Conservation (phyloP, 345 rosid genomes). For the Gossypium sturtianum region DNA sequence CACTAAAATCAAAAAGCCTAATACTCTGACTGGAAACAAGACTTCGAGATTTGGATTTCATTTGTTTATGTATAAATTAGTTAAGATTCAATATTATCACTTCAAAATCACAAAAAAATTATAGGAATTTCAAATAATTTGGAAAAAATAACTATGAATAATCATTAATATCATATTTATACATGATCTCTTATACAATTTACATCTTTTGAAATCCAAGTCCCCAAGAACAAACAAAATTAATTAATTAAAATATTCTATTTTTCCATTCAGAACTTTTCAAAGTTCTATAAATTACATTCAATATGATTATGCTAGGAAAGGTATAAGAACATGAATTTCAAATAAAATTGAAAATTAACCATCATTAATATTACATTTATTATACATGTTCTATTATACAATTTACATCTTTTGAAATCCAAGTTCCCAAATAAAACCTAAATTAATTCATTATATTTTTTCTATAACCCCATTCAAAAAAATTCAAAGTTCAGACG, state of each 20-base stretch:
- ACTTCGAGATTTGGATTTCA: background rate
- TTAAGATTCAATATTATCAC: background rate
- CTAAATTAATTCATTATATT: background rate
- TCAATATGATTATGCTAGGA: background rate
- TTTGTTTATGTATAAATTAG: background rate
- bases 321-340: background rate
- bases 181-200: background rate
- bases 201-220: background rate
- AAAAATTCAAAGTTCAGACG: background rate
- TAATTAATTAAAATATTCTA: background rate
- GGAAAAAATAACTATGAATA: background rate
- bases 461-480: background rate
- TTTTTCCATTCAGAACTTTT: background rate
- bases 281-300: background rate
- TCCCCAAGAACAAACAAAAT: background rate
- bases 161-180: background rate
- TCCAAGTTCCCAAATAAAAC: background rate
- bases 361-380: background rate
- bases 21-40: background rate
- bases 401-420: background rate
- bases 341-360: background rate
- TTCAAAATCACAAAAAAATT: too few species aligned
- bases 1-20: background rate
- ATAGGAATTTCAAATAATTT: background rate
- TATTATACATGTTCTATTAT: background rate